A percentile compares a stretch with the other conserved stretches of the same genome.
phyloP scores from a whole-genome alignment of 805 yeast species.

The Candida wancherniae region DNA sequence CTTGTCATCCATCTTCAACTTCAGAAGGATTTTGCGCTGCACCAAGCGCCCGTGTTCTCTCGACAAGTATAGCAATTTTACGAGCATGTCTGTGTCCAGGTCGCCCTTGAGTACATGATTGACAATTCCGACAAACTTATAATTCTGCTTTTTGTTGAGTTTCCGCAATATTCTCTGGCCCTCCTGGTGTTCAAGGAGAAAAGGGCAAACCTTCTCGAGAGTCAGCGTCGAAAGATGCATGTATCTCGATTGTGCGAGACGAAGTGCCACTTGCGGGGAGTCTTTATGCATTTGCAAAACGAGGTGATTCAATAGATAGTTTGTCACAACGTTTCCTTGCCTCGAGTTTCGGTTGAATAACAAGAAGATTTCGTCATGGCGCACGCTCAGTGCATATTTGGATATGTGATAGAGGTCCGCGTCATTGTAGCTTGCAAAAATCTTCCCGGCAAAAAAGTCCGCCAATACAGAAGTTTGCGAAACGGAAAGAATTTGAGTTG shows the following conservation, averaged over 20 bases:
- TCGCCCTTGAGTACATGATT: background rate
- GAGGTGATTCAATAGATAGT: constrained; percentile 4
- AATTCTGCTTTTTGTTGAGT: constrained; percentile 2
- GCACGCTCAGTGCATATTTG: constrained; percentile 1
- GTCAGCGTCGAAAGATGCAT: constrained; percentile 1
- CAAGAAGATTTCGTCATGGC: constrained; percentile 2
- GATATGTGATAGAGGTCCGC: constrained; percentile 5
- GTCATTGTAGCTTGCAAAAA: constrained; percentile 5
- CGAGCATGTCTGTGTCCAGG: background rate
- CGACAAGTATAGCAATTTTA: constrained; percentile 6
- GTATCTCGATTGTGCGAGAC: constrained; percentile 1
- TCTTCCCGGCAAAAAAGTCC: constrained; percentile 2
- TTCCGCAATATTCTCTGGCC: constrained; percentile 6
- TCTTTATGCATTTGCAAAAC: constrained; percentile 3
- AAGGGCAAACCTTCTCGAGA: background rate
- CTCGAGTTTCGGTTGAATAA: constrained; percentile 3
- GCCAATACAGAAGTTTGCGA: background rate
- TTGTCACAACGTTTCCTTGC: constrained; percentile 3
- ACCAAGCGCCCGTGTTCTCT: constrained; percentile 2
- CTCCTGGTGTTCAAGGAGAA: constrained; percentile 1
- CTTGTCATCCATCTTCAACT: constrained; percentile 1
- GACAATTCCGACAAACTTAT: constrained; percentile 1
- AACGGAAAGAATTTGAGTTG: constrained; percentile 1
- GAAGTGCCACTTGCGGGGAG: background rate
- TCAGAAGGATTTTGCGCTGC: constrained; percentile 2